These are phyloP conservation scores for Pelargonium australe DNA, from an alignment of 441 rosid genomes.

Conservation along the genomic window DNA sequence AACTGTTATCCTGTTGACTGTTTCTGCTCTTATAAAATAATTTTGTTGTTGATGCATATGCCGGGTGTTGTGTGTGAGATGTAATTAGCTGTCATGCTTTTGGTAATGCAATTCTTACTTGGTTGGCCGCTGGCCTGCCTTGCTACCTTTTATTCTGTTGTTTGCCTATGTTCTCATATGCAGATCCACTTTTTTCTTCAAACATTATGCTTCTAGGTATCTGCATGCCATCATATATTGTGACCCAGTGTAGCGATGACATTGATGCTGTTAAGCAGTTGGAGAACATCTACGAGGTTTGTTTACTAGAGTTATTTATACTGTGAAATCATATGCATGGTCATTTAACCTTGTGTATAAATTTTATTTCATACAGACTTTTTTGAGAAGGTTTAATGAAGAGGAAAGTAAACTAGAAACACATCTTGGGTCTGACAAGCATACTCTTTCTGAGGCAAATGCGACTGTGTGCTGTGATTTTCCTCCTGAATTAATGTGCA, in stretches of 20 bases:
- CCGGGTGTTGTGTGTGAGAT: not conserved
- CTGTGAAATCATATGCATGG: conserved; percentile 10
- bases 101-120: not conserved
- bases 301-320: conserved; percentile 18
- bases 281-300: conserved; percentile 69
- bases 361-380: conserved; percentile 44
- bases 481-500: conserved; percentile 47
- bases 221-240: conserved; percentile 66
- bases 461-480: conserved; percentile 50
- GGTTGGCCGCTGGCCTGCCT: not conserved
- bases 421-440: conserved; percentile 25
- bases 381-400: conserved; percentile 50
- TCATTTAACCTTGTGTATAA: conserved; percentile 16
- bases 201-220: conserved; percentile 40
- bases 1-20: not conserved
- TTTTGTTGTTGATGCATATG: not conserved
- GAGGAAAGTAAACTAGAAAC: conserved; percentile 49
- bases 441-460: conserved; percentile 25
- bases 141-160: not conserved
- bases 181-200: not conserved
- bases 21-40: not conserved
- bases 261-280: conserved; percentile 40
- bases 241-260: conserved; percentile 38
- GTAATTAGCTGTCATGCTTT: not conserved
- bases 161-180: not conserved